phyloP scores from a whole-genome alignment of 257 asterid species.

The Nicotiana benthamiana region DNA sequence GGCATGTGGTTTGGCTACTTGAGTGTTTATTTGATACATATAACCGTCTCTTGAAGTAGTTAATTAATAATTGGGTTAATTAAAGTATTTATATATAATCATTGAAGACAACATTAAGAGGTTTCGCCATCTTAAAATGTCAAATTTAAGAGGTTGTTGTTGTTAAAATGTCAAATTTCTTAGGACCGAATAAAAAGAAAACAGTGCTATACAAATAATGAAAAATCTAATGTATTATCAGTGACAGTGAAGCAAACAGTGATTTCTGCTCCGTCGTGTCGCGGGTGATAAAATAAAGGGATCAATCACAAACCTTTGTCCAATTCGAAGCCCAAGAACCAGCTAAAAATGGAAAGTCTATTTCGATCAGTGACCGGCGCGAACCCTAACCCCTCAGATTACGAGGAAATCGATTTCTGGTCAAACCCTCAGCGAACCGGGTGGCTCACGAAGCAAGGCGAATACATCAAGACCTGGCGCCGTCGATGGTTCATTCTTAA shows the following conservation, averaged over 20 bases:
- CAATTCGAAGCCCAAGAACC: neutral
- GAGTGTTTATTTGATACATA: no score
- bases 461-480: slow-evolving; percentile 95
- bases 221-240: neutral
- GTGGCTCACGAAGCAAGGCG: slow-evolving; percentile 92
- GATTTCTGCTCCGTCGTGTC: neutral
- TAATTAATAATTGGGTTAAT: no score
- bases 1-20: no score
- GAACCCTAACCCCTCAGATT: slow-evolving; percentile 45
- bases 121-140: no score
- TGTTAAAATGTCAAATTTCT: no score
- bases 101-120: no score
- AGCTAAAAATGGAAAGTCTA: slow-evolving; percentile 42
- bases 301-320: neutral
- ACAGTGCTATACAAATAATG: no score
- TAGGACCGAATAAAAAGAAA: no score
- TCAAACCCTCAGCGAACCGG: slow-evolving; percentile 74
- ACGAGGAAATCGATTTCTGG: slow-evolving; percentile 83
- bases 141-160: no score
- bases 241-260: neutral
- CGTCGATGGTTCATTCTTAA: slow-evolving; percentile 96
- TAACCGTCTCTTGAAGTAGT: no score
- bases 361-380: slow-evolving; percentile 77
- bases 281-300: neutral
- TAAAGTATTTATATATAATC: no score